phyloP scores from a whole-genome alignment of 345 rosid genomes.

The Eutrema japonicum region DNA sequence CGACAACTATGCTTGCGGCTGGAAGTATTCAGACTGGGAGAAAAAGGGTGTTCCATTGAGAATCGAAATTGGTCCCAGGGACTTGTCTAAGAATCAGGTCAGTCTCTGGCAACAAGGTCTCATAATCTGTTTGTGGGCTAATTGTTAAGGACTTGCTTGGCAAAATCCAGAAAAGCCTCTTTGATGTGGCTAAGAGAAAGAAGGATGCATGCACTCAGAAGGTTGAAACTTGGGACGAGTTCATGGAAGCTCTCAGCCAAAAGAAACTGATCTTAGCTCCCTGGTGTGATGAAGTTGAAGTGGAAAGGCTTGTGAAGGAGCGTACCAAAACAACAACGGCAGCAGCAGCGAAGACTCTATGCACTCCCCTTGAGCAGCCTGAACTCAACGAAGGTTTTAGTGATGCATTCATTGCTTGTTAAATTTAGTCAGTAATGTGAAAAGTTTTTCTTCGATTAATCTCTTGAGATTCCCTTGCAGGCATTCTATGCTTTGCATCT shows the following conservation, averaged over 20 bases:
- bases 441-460: too few species aligned
- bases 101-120: too few species aligned
- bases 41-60: not conserved
- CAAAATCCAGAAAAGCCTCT: constrained; percentile 59
- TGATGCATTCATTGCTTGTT: too few species aligned
- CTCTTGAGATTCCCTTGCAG: not conserved
- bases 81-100: constrained; percentile 44
- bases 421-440: too few species aligned
- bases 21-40: not conserved
- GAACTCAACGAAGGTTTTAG: not conserved
- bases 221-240: constrained; percentile 77
- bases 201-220: constrained; percentile 61
- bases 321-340: not conserved
- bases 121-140: too few species aligned
- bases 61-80: not conserved
- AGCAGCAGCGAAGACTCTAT: not conserved
- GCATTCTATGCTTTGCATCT: not conserved
- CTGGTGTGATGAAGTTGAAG: constrained; percentile 81
- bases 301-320: not conserved
- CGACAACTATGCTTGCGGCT: not conserved
- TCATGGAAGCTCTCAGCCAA: constrained; percentile 59
- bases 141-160: constrained; percentile 47
- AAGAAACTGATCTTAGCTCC: constrained; percentile 84
- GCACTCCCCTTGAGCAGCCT: not conserved
- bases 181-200: constrained; percentile 56